These are phyloP conservation scores for Massospora cicadina DNA, from an alignment of 371 early-diverging fungal species.

Conservation along the genomic window DNA sequence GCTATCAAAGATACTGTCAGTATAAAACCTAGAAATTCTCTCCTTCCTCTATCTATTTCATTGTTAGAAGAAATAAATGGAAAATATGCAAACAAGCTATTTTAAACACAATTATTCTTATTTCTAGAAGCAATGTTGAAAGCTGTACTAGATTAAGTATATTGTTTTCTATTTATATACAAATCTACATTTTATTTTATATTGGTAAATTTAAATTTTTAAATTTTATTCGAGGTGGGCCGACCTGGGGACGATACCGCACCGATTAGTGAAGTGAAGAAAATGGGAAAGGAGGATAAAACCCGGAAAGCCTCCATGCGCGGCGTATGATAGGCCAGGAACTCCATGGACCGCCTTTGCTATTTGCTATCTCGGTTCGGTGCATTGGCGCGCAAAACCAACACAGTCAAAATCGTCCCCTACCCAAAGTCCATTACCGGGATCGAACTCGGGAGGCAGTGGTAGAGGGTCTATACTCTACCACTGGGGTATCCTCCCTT, in stretches of 20 bases:
- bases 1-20: slow-evolving; percentile 68
- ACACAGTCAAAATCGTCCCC: too few species aligned
- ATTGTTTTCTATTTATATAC: neutral
- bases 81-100: slow-evolving; percentile 82
- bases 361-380: too few species aligned
- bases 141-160: neutral
- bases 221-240: neutral
- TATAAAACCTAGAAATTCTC: slow-evolving; percentile 59
- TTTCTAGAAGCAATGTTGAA: neutral
- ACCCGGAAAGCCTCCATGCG: too few species aligned
- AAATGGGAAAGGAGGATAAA: too few species aligned
- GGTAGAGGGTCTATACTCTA: too few species aligned
- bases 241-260: neutral
- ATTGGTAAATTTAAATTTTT: neutral
- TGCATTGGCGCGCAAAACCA: too few species aligned
- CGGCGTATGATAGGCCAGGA: too few species aligned
- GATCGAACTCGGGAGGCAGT: too few species aligned
- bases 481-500: too few species aligned
- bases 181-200: neutral
- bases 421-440: too few species aligned
- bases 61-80: slow-evolving; percentile 73
- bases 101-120: neutral
- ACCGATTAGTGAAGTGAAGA: too few species aligned
- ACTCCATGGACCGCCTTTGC: too few species aligned
- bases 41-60: slow-evolving; percentile 47